Base-by-base conservation (phyloP, 345 rosid genomes). In the Raphanus raphanistrum region DNA sequence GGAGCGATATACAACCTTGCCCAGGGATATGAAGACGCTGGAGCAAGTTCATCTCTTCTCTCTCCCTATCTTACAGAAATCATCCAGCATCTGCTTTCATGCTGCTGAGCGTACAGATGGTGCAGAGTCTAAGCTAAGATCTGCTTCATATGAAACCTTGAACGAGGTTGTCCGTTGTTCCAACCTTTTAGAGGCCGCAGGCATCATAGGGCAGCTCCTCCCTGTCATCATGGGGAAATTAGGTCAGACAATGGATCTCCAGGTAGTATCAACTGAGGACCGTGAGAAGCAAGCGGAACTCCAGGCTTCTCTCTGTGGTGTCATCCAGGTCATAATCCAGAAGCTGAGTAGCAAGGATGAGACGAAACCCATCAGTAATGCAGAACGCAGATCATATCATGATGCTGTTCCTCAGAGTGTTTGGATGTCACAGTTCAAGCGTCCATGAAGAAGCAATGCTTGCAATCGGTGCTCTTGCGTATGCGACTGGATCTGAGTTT, bases 361-460 rank as follows among this genome's bases (percentile, higher is more conserved):
- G 63, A 90, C 98, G 48, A 91, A 84, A 83, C 63, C 87, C 31
- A 65, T 87, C 50, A 70, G n/a, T 95, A 63, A 80, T 84, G 59
- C 96, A 87, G 83, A 87, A 83, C 38, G 92, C 92, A 2, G 97
- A 95, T 83, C 87, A 87, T 80, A 92, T 95, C 69, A 95, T 95
- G 99, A 9, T 85, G 48, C 66, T 92, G 75, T 91, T 92, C 84
- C 92, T 95, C 12, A 85, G 82, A 79, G 98, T 92, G 60, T 87
- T 95, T 75, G 94, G 87, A 59, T 95, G 97, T 79, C 91, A 87
- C 73, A 92, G 93, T 83, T 90, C 99, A 74, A 92, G 97, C 5
- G 97, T 92, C 62, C 97, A 91, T n/a, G 97, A 95, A 86, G 99
- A 95, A 82, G 98, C 97, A 52, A 95, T 95, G 99, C 98, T 95